Evolutionary conservation across 139 green algal species (phyloP).

Genomic region (Coccomyxa sp.): DNA sequence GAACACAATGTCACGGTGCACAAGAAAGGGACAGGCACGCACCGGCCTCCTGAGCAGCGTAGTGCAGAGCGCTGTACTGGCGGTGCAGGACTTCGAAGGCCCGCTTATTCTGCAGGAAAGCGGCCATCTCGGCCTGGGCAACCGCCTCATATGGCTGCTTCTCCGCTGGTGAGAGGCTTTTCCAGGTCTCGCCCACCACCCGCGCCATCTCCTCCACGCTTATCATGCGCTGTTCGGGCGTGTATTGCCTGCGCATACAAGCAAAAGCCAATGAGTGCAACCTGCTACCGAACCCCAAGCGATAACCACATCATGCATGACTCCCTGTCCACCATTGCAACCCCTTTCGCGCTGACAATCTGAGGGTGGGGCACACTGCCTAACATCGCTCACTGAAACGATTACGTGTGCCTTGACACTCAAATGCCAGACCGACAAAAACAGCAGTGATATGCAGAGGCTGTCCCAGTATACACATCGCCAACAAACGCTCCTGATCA

Average conservation of each 20-base stretch:
- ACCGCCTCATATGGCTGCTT: slow-evolving; percentile 13
- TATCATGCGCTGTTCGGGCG: slow-evolving; percentile 3
- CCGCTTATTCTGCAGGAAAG: slow-evolving; percentile 2
- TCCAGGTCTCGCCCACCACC: slow-evolving; percentile 21
- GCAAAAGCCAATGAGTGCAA: neutral
- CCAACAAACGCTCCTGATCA: no score
- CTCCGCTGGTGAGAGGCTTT: slow-evolving; percentile 6
- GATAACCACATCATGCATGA: no score
- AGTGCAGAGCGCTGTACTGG: slow-evolving; percentile 10
- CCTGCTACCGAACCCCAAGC: neutral
- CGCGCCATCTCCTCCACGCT: slow-evolving; percentile 14
- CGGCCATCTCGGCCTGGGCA: neutral
- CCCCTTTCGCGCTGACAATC: no score
- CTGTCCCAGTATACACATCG: no score
- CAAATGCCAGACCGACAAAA: no score
- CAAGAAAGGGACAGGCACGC: neutral
- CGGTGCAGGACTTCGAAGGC: slow-evolving; percentile 30
- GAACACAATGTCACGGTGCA: no score
- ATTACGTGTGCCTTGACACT: no score
- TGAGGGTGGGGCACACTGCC: no score
- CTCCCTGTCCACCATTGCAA: no score
- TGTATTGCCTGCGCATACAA: slow-evolving; percentile 21
- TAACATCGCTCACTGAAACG: no score
- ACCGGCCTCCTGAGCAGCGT: slow-evolving; percentile 5
- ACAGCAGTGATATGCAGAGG: no score